Conservation (phyloP, 192 early-diverging fungal species). For the Backusella psychrophila region DNA sequence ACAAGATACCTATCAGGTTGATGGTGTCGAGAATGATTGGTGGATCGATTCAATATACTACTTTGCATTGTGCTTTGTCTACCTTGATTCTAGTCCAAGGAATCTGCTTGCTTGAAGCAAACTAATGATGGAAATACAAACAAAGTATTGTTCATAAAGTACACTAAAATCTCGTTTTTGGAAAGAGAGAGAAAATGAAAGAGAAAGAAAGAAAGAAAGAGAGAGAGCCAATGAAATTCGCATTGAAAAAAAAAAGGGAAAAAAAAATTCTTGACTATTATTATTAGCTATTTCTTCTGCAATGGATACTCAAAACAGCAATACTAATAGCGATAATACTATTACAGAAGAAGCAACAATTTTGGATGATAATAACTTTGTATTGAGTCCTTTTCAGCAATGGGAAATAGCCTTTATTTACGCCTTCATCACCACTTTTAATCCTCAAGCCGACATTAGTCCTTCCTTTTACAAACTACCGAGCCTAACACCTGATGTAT, state of each 20-base stretch:
- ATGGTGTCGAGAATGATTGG: too few relatives aligned
- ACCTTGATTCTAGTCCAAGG: too few relatives aligned
- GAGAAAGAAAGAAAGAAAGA: not conserved
- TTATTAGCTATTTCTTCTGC: not conserved
- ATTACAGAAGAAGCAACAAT: not conserved
- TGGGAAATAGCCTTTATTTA: constrained; percentile 32
- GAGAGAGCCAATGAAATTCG: not conserved
- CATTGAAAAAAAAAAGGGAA: not conserved
- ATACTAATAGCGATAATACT: not conserved
- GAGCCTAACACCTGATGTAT: constrained; percentile 18
- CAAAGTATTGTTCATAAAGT: not conserved
- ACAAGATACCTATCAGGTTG: too few relatives aligned
- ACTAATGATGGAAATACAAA: too few relatives aligned
- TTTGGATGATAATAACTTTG: not conserved
- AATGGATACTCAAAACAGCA: not conserved
- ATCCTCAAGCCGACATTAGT: not conserved
- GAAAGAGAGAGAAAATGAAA: not conserved
- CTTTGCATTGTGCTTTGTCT: too few relatives aligned
- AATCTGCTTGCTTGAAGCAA: too few relatives aligned
- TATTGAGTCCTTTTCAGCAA: constrained; percentile 8
- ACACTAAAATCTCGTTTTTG: too few relatives aligned
- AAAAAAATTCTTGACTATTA: not conserved
- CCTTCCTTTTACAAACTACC: constrained; percentile 4
- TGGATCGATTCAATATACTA: too few relatives aligned
- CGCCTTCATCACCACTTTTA: constrained; percentile 22